phyloP scores from a whole-genome alignment of 1,284 basidiomycete species.

The Malassezia vespertilionis region DNA sequence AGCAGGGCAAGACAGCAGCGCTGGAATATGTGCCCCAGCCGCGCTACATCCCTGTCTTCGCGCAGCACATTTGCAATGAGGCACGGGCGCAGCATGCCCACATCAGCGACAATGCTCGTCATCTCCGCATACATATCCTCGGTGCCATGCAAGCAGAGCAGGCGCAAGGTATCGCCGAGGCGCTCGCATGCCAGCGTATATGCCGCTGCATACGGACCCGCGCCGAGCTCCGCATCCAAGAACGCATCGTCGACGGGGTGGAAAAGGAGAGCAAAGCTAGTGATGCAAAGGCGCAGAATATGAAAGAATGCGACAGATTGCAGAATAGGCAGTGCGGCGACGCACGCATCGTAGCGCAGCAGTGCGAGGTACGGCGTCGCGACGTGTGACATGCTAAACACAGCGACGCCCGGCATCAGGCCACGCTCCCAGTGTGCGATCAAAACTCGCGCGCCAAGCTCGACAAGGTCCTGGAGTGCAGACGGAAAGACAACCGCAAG shows the following conservation, averaged over 20 bases:
- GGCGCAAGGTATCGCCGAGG: not conserved
- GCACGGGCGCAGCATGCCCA: not conserved
- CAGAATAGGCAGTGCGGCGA: not conserved
- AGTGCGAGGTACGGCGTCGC: not conserved
- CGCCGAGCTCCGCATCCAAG: not conserved
- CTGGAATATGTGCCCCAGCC: not conserved
- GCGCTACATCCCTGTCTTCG: not conserved
- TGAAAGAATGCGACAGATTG: not conserved
- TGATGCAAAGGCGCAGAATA: not conserved
- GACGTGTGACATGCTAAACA: not conserved
- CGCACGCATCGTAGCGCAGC: slow-evolving; percentile 4
- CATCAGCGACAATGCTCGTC: not conserved
- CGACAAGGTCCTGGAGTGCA: slow-evolving; percentile 9
- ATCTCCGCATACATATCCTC: not conserved
- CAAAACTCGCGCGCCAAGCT: slow-evolving; percentile 3
- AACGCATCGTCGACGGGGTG: slow-evolving; percentile 1
- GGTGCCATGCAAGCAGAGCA: not conserved
- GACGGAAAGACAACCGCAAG: slow-evolving; percentile 11
- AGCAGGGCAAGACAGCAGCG: slow-evolving; percentile 4
- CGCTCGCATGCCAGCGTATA: not conserved
- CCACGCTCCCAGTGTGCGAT: slow-evolving; percentile 7
- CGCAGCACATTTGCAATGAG: not conserved
- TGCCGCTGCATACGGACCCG: not conserved
- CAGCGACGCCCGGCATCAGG: not conserved
- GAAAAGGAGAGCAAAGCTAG: not conserved